Evolutionary conservation across 768 basidiomycete species (phyloP).

Genomic region (Tylopilus vinaceipallidus): DNA sequence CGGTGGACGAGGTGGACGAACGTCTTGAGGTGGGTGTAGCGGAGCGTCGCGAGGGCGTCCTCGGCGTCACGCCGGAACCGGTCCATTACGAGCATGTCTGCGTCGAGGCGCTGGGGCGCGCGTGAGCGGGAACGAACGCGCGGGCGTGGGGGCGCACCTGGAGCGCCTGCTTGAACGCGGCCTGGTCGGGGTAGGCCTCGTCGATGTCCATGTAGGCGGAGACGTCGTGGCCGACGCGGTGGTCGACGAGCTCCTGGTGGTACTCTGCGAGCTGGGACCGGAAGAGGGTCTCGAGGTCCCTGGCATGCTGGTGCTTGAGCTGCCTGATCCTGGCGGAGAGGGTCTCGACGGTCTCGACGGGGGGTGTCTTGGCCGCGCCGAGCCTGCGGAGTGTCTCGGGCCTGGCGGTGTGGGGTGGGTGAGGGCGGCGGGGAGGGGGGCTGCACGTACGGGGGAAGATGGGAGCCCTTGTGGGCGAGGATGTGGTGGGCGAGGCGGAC

Average conservation of each 20-base stretch:
- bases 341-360: conserved; percentile 25
- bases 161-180: conserved; percentile 26
- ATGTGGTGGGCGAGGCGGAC: conserved; percentile 40
- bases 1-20: conserved; percentile 17
- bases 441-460: conserved; percentile 39
- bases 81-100: conserved; percentile 14
- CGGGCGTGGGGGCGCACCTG: conserved; percentile 8
- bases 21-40: conserved; percentile 31
- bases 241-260: conserved; percentile 35
- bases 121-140: neutral
- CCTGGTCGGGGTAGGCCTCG: conserved; percentile 21
- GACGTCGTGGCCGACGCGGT: conserved; percentile 19
- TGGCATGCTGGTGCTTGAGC: conserved; percentile 29
- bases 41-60: conserved; percentile 28
- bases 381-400: conserved; percentile 23
- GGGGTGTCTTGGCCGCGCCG: conserved; percentile 8
- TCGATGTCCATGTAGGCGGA: conserved; percentile 31
- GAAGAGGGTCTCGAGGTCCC: conserved; percentile 32
- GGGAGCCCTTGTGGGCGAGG: conserved; percentile 38
- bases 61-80: conserved; percentile 25
- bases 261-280: conserved; percentile 31
- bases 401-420: conserved; percentile 1
- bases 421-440: neutral
- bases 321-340: conserved; percentile 29
- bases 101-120: conserved; percentile 19